Percentiles rank a stretch among this genome's conserved stretches.
Conservation (phyloP, 2,329 filamentous ascomycete genomes). For the Pestalotiopsis sp. region DNA sequence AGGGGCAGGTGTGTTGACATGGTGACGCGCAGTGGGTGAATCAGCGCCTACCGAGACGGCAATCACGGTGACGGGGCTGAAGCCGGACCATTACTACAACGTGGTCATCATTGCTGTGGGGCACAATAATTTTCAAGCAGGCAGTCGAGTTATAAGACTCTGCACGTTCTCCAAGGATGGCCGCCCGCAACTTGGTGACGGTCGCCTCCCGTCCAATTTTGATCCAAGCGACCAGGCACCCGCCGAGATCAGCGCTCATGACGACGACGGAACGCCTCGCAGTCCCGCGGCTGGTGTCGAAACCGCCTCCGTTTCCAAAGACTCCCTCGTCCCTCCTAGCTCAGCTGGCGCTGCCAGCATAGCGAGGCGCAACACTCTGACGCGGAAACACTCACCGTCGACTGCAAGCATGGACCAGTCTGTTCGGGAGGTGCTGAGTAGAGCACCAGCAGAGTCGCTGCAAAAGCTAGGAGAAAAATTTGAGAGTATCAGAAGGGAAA, state of each 20-base stretch:
- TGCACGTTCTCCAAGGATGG: slow-evolving; percentile 72
- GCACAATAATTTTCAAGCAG: slow-evolving; percentile 87
- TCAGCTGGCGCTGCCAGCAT: slow-evolving; percentile 30
- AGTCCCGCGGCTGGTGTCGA: slow-evolving; percentile 60
- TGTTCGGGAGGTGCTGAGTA: slow-evolving; percentile 43
- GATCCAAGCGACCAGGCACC: slow-evolving; percentile 50
- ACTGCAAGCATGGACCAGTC: slow-evolving; percentile 57
- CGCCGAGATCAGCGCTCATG: slow-evolving; percentile 43
- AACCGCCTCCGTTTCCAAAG: slow-evolving; percentile 62
- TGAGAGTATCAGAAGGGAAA: slow-evolving; percentile 78
- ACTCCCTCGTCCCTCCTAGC: slow-evolving; percentile 64
- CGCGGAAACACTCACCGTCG: slow-evolving; percentile 75
- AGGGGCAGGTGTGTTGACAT: slow-evolving; percentile 17
- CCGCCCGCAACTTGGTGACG: slow-evolving; percentile 59
- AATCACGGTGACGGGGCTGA: slow-evolving; percentile 87
- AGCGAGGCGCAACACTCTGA: slow-evolving; percentile 67
- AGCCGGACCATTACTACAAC: slow-evolving; percentile 88
- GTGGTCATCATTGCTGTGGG: slow-evolving; percentile 92
- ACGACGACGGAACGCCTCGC: slow-evolving; percentile 51
- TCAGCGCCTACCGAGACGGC: slow-evolving; percentile 79
- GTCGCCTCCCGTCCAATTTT: slow-evolving; percentile 58
- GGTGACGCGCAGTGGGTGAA: slow-evolving; percentile 69
- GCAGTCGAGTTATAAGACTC: slow-evolving; percentile 82
- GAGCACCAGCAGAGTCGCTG: slow-evolving; percentile 66
- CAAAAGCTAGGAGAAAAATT: slow-evolving; percentile 81